A percentile compares a stretch with the other conserved stretches of the same genome.
phyloP scores from a whole-genome alignment of 192 early-diverging fungal genomes.

The Funneliformis geosporum region DNA sequence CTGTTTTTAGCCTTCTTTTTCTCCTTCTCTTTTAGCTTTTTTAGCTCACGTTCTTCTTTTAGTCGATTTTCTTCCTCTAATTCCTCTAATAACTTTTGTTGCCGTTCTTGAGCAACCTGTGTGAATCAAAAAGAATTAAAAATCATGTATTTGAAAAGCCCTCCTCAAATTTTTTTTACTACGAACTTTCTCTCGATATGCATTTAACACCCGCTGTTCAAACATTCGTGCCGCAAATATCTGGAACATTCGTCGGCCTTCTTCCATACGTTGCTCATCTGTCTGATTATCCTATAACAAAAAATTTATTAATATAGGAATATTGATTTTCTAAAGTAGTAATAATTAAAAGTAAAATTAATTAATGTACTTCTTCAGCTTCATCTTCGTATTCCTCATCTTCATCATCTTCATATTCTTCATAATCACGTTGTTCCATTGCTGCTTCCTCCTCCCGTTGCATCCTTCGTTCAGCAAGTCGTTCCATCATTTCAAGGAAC shows the following conservation, averaged over 20 bases:
- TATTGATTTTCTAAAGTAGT: neutral
- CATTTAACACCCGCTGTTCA: slow-evolving; percentile 91
- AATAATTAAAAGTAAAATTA: neutral
- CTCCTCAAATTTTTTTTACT: neutral
- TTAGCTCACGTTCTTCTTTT: slow-evolving; percentile 56
- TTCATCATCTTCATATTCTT: slow-evolving; percentile 53
- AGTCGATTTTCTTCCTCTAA: slow-evolving; percentile 82
- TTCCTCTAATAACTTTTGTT: slow-evolving; percentile 84
- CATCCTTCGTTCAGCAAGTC: slow-evolving; percentile 86
- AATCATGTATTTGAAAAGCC: neutral
- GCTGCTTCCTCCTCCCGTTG: slow-evolving; percentile 67
- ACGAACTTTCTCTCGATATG: slow-evolving; percentile 89
- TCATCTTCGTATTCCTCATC: slow-evolving; percentile 60
- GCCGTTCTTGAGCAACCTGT: slow-evolving; percentile 73
- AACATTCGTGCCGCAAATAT: slow-evolving; percentile 96
- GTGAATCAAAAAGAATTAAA: neutral
- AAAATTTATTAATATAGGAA: neutral
- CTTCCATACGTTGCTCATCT: slow-evolving; percentile 89
- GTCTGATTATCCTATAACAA: slow-evolving; percentile 65
- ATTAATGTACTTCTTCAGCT: slow-evolving; percentile 10
- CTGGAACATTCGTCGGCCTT: slow-evolving; percentile 91
- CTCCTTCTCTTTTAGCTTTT: slow-evolving; percentile 66
- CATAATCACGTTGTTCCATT: slow-evolving; percentile 46
- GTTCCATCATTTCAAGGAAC: slow-evolving; percentile 97
- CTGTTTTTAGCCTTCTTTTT: slow-evolving; percentile 76